A percentile compares a stretch with the other conserved stretches of the same genome.
Conservation (phyloP, 1,139 yeast genomes). For the Blastobotrys ciferrii region DNA sequence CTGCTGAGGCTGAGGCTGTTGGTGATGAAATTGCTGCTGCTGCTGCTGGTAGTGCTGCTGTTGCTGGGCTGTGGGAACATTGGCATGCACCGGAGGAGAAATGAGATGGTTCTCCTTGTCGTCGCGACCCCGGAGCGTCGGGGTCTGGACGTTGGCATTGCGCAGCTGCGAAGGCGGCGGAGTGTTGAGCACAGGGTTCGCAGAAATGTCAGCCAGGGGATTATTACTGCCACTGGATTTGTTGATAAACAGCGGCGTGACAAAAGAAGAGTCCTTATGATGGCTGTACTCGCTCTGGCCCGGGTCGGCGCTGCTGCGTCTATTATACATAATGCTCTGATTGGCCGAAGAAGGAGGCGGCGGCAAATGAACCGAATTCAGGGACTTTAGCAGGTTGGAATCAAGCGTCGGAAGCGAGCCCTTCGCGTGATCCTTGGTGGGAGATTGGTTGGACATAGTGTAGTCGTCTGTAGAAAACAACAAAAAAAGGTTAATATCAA, state of each 20-base stretch:
- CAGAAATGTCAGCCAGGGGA: conserved; percentile 20
- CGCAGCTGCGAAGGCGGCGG: conserved; percentile 21
- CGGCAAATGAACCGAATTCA: conserved; percentile 45
- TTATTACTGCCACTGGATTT: conserved; percentile 1
- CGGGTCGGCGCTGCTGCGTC: conserved; percentile 20
- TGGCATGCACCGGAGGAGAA: conserved; percentile 2
- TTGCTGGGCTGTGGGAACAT: no score
- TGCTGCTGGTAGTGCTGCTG: not conserved
- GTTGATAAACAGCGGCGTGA: conserved; percentile 1
- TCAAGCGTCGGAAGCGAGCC: conserved; percentile 31
- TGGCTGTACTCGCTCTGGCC: not conserved
- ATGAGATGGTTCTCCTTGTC: conserved; percentile 7
- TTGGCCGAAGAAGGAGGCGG: conserved; percentile 42
- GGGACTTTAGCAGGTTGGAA: conserved; percentile 42
- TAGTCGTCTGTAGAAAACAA: not conserved
- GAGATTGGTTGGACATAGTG: conserved; percentile 10
- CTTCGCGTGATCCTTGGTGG: conserved; percentile 1
- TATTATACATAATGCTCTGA: conserved; percentile 17
- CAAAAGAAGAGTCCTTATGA: conserved; percentile 2
- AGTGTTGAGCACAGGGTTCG: conserved; percentile 18
- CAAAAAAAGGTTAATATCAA: not conserved
- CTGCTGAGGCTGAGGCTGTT: conserved; percentile 1
- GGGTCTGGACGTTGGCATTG: conserved; percentile 11
- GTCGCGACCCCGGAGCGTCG: conserved; percentile 7
- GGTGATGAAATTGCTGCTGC: conserved; percentile 1